Base-by-base conservation (phyloP, 2,329 filamentous ascomycete genomes). In the Thielaviopsis populi region DNA sequence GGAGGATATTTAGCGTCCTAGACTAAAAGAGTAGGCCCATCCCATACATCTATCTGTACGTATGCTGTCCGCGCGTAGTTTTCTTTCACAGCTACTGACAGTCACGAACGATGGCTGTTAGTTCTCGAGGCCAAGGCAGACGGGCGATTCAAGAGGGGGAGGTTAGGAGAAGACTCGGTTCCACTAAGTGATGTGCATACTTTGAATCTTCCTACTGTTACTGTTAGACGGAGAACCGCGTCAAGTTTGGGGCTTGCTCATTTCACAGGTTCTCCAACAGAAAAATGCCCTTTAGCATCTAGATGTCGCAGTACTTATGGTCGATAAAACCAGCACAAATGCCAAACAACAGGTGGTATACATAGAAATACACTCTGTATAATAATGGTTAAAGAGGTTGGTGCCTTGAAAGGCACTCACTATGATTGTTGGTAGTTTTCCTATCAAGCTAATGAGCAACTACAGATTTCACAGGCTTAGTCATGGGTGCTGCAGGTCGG, bases 261-360 rank as follows among this genome's bases (percentile, higher is more conserved):
- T 37, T 7, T 37, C 33, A 8, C n/a, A 37, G 33, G 33, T 37
- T 37, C 33, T 8, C 33, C 33, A 37, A 37, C n/a, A 6, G 7
- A 6, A 8, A 37, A 37, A 37, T 37, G 33, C 33, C 10, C 7
- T 37, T 37, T 37, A 1, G 33, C 10, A 37, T 37, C 30, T 7
- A 33, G 50, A 11, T 54, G 53, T 56, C 13, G n/a, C 53, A 56
- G 13, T 56, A 56, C 27, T 56, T n/a, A 56, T 56, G 53, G 53
- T 27, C 50, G 15, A 37, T 8, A 30, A 30, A 13, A 13, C 22
- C 48, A n/a, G 8, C 24, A 2, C 8, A 17, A 5, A 6, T 37
- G 4, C 50, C 50, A 19, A 42, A n/a, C n/a, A n/a, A n/a, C n/a
- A 43, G n/a, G n/a, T 17, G 4, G 42, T 2, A 46, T 4, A 5